Evolutionary conservation across 805 yeast species (phyloP), one percentile per base, ranked within the genome.

Genomic region (Candida manassasensis): DNA sequence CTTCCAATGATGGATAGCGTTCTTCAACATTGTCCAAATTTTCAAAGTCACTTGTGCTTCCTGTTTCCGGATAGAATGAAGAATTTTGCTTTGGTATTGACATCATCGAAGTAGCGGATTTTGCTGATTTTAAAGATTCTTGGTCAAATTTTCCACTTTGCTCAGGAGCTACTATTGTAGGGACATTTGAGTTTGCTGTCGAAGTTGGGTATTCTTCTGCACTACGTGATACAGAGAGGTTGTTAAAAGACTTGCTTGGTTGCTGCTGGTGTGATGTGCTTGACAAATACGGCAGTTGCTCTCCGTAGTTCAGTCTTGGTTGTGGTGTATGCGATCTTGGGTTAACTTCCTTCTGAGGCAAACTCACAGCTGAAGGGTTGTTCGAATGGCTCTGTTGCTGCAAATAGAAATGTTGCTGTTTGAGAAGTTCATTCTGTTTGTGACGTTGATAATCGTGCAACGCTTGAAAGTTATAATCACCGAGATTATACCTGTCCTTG

Each of bases 391-490:
- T 22, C 32, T 54, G 48, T 38, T 64, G 67, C 37, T 68, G 73
- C 26, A 60, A 56, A 38, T 69, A 71, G 16, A 57, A 35, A 34
- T 59, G 62, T 32, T 64, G 69, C 37, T 64, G 69, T 35, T 58
- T 49, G 19, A 55, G 27, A 8, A 59, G 44, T 32, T 57, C 66
- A 25, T 53, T 49, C 28, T 63, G 69, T 37, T 55, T 58, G 24
- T 60, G 53, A 36, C 47, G 47, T 42, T 76, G 83, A 44, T 71
- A 75, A 30, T 62, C 65, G 22, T 71, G 68, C 41, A 75, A 72
- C n/a, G 72, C 75, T 10, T 70, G 73, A 53, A 75, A 77, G 45
- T 76, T 65, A 48, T 75, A 77, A 2, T 72, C 66, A n/a, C 82
- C 85, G 29, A 48, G 40, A 4, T 63, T 68, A 47, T 73, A 75